Base-by-base conservation (phyloP, 2,329 filamentous ascomycete species). In the Monascus ruber region DNA sequence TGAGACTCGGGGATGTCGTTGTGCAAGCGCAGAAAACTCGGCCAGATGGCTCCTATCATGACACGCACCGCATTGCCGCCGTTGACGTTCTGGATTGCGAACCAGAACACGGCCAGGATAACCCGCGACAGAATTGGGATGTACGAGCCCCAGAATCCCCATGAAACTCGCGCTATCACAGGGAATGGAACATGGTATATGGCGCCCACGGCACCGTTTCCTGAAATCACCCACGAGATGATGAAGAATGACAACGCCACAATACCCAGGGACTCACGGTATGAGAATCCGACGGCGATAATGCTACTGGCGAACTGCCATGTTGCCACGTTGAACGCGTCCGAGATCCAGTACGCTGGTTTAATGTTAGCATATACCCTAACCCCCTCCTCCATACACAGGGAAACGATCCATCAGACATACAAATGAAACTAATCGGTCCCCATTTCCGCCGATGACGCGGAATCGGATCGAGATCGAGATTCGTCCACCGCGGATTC, bases 81-180 rank as follows among this genome's bases (percentile, higher is more conserved):
- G 45, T 79, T 79, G 43, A 76, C 75, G 32, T 73, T 76, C 47
- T 82, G 77, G 35, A 83, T 79, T 0, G 77, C 76, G 38, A 81
- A 76, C 81, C 74, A 77, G 56, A 77, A 75, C 11, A 76, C 53
- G 4, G 72, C 73, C 3, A 76, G 65, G 40, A 76, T 69, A 31
- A 67, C 64, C 7, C 73, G 64, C 0, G 69, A 72, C 5, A 76
- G 49, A 38, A 76, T 72, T 24, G 71, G 66, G 31, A 76, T 60
- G 49, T 74, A 73, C 24, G 68, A 72, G 38, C 73, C 72, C 64
- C 68, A 74, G 57, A 74, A 76, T 0, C 74, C 74, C 64, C 73
- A 77, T 36, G 65, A 69, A 2, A 72, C 70, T 35, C 74, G 69
- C 0, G 70, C 68, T 25, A 74, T 66, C 6, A 77, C 72, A 1